Conservation (phyloP, 352 stramenopile genomes). For the Blastocystis sp. region DNA sequence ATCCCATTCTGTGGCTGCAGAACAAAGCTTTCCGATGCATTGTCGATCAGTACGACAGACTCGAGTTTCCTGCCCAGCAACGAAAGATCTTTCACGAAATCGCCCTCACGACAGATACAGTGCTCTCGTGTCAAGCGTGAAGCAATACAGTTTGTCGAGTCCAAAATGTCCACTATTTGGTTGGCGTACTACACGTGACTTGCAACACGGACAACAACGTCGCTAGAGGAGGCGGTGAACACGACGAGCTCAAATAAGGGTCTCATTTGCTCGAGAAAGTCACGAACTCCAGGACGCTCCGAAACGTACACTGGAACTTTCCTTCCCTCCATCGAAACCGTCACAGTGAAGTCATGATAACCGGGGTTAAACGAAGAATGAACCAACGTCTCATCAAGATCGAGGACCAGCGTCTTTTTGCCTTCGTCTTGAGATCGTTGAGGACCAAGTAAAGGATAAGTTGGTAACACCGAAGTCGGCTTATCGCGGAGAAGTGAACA, state of each 20-base stretch:
- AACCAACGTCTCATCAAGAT: constrained; percentile 94
- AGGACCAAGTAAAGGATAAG: neutral
- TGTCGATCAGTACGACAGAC: constrained; percentile 94
- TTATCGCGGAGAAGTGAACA: no score
- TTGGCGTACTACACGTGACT: constrained; percentile 80
- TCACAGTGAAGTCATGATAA: constrained; percentile 84
- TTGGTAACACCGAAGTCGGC: neutral
- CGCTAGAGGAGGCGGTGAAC: constrained; percentile 91
- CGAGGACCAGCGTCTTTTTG: constrained; percentile 83
- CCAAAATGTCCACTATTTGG: constrained; percentile 87
- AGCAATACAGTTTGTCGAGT: constrained; percentile 77
- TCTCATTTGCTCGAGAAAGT: constrained; percentile 88
- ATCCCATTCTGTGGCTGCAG: constrained; percentile 90
- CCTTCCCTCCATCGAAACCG: constrained; percentile 82
- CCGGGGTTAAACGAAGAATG: constrained; percentile 90
- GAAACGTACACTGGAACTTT: constrained; percentile 78
- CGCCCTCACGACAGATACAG: constrained; percentile 87
- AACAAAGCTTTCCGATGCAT: constrained; percentile 90
- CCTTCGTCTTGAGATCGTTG: constrained; percentile 65
- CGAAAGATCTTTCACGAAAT: constrained; percentile 92
- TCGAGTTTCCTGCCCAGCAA: constrained; percentile 82
- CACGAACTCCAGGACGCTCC: constrained; percentile 83
- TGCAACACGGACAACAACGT: neutral
- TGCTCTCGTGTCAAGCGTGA: constrained; percentile 83
- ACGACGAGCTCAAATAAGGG: constrained; percentile 95